Evolutionary conservation across 2,329 filamentous ascomycete species (phyloP).

Genomic region (Ampelomyces quisqualis): DNA sequence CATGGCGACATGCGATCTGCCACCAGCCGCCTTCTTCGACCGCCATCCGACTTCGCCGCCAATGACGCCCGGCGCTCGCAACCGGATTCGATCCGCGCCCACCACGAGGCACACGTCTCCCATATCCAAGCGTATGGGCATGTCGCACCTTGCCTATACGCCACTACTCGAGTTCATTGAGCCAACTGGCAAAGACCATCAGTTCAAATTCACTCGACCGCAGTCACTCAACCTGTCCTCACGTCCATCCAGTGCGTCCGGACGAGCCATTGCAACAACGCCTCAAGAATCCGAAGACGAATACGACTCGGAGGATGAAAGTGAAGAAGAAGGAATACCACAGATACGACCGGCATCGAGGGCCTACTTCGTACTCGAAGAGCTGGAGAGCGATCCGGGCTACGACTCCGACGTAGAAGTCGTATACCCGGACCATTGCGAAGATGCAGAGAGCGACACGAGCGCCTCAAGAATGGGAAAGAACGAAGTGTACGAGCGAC

Average conservation of each 20-base stretch:
- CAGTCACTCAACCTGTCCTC: constrained; percentile 39
- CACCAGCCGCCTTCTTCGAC: constrained; percentile 33
- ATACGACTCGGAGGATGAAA: constrained; percentile 30
- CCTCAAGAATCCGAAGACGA: constrained; percentile 38
- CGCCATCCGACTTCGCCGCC: constrained; percentile 41
- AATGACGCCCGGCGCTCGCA: constrained; percentile 37
- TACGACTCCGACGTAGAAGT: constrained; percentile 48
- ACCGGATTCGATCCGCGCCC: constrained; percentile 31
- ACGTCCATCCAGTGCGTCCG: constrained; percentile 43
- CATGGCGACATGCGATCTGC: constrained; percentile 38
- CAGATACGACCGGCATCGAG: constrained; percentile 30
- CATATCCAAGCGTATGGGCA: constrained; percentile 37
- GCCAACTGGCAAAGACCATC: constrained; percentile 38
- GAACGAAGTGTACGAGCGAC: constrained; percentile 36
- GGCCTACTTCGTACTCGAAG: constrained; percentile 47
- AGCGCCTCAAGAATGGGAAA: constrained; percentile 18
- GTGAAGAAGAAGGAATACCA: constrained; percentile 25
- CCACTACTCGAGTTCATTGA: constrained; percentile 43
- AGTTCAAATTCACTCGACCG: constrained; percentile 42
- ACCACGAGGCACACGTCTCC: constrained; percentile 37
- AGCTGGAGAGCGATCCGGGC: constrained; percentile 43
- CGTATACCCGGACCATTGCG: constrained; percentile 48
- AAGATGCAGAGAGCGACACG: constrained; percentile 45
- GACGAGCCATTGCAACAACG: constrained; percentile 33
- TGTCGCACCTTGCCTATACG: constrained; percentile 34